Conservation (phyloP, 2,329 filamentous ascomycete genomes). For the Stenocarpella maydis region DNA sequence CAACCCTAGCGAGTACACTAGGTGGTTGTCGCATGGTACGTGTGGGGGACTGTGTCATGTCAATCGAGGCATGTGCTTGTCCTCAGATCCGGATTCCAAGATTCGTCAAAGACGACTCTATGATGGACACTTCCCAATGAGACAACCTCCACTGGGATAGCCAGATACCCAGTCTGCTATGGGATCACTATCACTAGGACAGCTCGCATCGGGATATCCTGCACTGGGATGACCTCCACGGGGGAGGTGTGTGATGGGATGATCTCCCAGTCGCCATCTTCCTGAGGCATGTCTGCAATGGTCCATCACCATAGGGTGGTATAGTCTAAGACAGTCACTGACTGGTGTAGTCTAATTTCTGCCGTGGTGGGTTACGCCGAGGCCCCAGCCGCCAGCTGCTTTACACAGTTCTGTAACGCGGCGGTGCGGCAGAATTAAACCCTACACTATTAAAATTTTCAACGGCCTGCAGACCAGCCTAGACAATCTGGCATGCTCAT, state of each 20-base stretch:
- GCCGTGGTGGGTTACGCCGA: not conserved
- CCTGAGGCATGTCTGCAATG: not conserved
- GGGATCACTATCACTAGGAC: not conserved
- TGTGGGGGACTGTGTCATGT: slow-evolving; percentile 17
- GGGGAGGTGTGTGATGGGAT: no score
- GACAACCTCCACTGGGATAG: not conserved
- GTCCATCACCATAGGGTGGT: not conserved
- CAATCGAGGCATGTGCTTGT: slow-evolving; percentile 13
- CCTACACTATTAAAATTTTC: slow-evolving; percentile 27
- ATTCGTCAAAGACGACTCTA: not conserved
- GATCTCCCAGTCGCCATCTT: not conserved
- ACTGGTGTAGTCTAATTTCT: not conserved
- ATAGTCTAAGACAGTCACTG: not conserved
- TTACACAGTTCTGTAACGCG: slow-evolving; percentile 25
- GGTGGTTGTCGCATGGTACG: not conserved
- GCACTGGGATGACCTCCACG: no score
- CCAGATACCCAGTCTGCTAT: not conserved
- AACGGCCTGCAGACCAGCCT: slow-evolving; percentile 33
- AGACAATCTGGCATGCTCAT: not conserved
- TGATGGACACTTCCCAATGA: no score
- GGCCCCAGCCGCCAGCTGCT: no score
- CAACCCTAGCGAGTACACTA: no score
- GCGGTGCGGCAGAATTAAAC: slow-evolving; percentile 31
- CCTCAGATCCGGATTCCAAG: not conserved
- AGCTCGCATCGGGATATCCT: not conserved